Base-by-base conservation (phyloP, 2,329 filamentous ascomycete species). In the Paecilomyces niveus region DNA sequence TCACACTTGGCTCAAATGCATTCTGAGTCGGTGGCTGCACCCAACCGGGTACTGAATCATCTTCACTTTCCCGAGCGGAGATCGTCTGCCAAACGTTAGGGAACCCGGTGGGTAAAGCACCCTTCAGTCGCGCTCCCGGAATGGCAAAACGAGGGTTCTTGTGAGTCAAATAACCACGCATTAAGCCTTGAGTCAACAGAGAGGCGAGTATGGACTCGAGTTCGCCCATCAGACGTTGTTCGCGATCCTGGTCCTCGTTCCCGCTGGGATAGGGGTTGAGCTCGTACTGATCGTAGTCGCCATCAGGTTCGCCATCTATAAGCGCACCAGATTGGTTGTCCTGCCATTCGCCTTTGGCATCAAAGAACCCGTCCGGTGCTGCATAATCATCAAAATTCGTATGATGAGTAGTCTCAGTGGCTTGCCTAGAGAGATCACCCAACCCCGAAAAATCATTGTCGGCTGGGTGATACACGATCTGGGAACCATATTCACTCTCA, bases 81-180 rank as follows among this genome's bases (percentile, higher is more conserved):
- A 95, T 82, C 0, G 88, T 87, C 58, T 85, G 80, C 81, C 87
- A 91, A 0, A 90, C 85, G 51, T 77, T 78, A 1, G 92, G 92
- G 78, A 93, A 97, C 1, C 76, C 76, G 1, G 75, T 77, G 0
- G 74, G 71, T 26, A 77, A 59, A 3, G 77, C 74, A 7, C 74
- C 74, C 4, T 72, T 71, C 24, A 70, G 55, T 50, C 72, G 70
- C 24, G 89, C 86, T 2, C 92, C 92, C 56, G 89, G 85, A 51
- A 97, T 89, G 11, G 91, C 92, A 68, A 97, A 92, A 54, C 89
- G 86, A 51, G 83, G 83, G 68, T 87, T 85, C 26, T 83, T 83
- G 67, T 95, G 90, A 15, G 89, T 89, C 29, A 97, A 83, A 68
- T 92, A 97, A 1, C 92, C 93, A 64, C 88, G 86, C 70, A 97